Conservation (phyloP, 1,284 basidiomycete genomes). For the Leccinum colubrinum region DNA sequence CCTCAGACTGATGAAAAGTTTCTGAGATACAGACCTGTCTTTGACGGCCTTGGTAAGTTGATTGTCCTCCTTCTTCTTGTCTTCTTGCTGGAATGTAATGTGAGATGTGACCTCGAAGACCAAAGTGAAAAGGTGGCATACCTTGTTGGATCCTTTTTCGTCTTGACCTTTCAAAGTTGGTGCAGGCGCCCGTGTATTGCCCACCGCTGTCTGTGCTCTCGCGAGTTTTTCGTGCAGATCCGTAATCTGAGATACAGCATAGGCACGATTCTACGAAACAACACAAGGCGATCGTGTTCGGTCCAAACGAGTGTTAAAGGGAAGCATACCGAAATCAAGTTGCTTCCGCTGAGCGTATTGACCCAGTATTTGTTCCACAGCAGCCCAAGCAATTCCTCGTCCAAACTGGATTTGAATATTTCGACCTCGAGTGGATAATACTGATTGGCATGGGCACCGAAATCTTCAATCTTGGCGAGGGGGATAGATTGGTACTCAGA, state of each 20-base stretch:
- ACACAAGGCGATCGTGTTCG: background rate
- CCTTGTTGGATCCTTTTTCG: slow-evolving; percentile 37
- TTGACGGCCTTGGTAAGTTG: slow-evolving; percentile 79
- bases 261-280: slow-evolving; percentile 76
- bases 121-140: slow-evolving; percentile 2
- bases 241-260: slow-evolving; percentile 84
- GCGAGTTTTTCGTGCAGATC: slow-evolving; percentile 89
- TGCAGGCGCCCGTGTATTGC: slow-evolving; percentile 52
- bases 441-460: slow-evolving; percentile 96
- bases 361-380: slow-evolving; percentile 99
- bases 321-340: slow-evolving; percentile 78
- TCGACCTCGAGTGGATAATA: slow-evolving; percentile 95
- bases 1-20: background rate
- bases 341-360: slow-evolving; percentile 89
- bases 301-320: background rate
- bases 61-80: slow-evolving; percentile 76
- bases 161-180: slow-evolving; percentile 50
- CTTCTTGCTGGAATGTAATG: slow-evolving; percentile 44
- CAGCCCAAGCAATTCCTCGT: slow-evolving; percentile 83
- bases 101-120: background rate
- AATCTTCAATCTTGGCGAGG: slow-evolving; percentile 93
- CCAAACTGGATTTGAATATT: slow-evolving; percentile 90
- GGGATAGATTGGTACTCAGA: slow-evolving; percentile 95
- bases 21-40: slow-evolving; percentile 64
- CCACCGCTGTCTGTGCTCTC: slow-evolving; percentile 56